phyloP scores from a whole-genome alignment of 192 early-diverging fungal genomes.

The Kickxella alabastrina region DNA sequence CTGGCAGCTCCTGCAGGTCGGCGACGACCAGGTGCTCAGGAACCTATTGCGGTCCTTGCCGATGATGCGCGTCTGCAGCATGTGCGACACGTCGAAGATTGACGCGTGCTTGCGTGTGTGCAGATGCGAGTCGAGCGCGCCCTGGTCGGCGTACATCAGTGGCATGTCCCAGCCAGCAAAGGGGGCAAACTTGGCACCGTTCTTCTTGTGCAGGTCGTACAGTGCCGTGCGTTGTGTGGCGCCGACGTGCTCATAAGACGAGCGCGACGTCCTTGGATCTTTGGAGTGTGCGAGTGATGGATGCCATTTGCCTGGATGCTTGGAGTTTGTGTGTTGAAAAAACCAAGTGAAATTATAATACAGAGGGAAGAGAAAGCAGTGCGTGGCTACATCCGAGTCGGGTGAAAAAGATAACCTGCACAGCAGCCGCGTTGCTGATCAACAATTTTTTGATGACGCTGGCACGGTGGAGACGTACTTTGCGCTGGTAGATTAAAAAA shows the following conservation, averaged over 20 bases:
- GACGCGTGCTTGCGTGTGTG: constrained; percentile 87
- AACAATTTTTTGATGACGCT: too few relatives aligned
- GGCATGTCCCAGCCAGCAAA: constrained; percentile 99
- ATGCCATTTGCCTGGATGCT: not conserved
- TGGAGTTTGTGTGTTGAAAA: too few relatives aligned
- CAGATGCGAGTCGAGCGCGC: constrained; percentile 84
- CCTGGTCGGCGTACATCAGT: constrained; percentile 79
- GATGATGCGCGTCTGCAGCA: constrained; percentile 89
- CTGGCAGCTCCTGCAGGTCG: constrained; percentile 76
- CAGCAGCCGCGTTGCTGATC: too few relatives aligned
- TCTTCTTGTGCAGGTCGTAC: constrained; percentile 86
- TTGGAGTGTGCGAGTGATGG: constrained; percentile 2
- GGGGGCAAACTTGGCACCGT: constrained; percentile 95
- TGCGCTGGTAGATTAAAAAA: too few relatives aligned
- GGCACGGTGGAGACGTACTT: too few relatives aligned
- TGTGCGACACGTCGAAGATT: constrained; percentile 97
- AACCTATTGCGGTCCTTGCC: constrained; percentile 87
- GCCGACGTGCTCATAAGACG: constrained; percentile 36
- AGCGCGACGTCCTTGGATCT: constrained; percentile 1
- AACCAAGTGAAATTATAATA: too few relatives aligned
- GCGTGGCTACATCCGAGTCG: too few relatives aligned
- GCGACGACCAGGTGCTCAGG: constrained; percentile 86
- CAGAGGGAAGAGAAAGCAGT: too few relatives aligned
- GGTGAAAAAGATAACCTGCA: too few relatives aligned
- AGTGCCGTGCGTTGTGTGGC: constrained; percentile 74